phyloP scores from a whole-genome alignment of 106 monocot species.

The Triglochin maritima region DNA sequence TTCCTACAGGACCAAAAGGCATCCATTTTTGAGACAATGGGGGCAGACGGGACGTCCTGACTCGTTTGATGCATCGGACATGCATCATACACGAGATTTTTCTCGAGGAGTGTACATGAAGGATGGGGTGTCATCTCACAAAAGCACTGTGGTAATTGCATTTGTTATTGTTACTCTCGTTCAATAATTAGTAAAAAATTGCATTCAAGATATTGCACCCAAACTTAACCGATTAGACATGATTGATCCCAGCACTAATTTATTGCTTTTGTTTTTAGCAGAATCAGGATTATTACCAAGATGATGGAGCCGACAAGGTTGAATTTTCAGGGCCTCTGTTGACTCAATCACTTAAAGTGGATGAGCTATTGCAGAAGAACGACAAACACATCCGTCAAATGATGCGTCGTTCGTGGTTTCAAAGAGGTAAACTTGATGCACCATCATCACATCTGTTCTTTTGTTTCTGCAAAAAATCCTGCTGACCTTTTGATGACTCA shows the following conservation, averaged over 20 bases:
- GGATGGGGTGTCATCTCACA: constrained; percentile 23
- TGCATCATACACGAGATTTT: constrained; percentile 37
- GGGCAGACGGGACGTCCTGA: constrained; percentile 44
- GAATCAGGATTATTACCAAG: constrained; percentile 19
- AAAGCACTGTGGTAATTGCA: constrained; percentile 26
- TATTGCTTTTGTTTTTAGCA: neutral
- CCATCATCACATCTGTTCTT: too few species aligned
- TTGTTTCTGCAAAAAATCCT: too few species aligned
- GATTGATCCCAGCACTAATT: neutral
- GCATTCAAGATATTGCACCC: too few species aligned
- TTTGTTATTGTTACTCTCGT: neutral
- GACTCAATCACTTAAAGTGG: constrained; percentile 36
- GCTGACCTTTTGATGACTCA: too few species aligned
- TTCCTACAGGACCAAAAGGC: constrained; percentile 27
- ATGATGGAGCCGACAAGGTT: constrained; percentile 28
- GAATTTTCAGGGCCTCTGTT: constrained; percentile 56
- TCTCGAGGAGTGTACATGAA: constrained; percentile 16
- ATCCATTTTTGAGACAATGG: constrained; percentile 50
- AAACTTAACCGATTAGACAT: neutral
- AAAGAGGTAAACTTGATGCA: constrained; percentile 28
- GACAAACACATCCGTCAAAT: constrained; percentile 43
- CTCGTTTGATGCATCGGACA: constrained; percentile 54
- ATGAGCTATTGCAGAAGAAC: constrained; percentile 51
- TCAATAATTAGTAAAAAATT: too few species aligned
- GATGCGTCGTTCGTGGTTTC: constrained; percentile 43